Conservation (phyloP, 2,329 filamentous ascomycete species). For the Pseudogymnoascus sp. region DNA sequence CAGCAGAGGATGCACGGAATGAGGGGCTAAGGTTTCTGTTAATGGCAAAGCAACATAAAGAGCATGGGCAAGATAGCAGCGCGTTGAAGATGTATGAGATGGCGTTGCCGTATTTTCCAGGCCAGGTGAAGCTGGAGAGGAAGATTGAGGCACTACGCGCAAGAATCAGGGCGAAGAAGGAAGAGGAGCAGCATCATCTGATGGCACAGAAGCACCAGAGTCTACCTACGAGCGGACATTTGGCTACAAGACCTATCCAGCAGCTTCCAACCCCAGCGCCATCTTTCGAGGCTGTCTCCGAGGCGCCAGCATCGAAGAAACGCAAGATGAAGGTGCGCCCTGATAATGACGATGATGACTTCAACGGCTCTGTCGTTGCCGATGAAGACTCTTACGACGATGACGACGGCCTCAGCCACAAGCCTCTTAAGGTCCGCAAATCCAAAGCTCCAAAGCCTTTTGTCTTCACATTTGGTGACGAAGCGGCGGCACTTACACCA, state of each 20-base stretch:
- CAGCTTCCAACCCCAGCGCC: slow-evolving; percentile 19
- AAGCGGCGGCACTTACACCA: slow-evolving; percentile 29
- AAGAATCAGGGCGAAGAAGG: slow-evolving; percentile 39
- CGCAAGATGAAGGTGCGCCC: slow-evolving; percentile 21
- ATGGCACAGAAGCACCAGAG: slow-evolving; percentile 8
- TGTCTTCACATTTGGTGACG: slow-evolving; percentile 26
- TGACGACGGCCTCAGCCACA: slow-evolving; percentile 28
- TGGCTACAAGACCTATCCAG: slow-evolving; percentile 20
- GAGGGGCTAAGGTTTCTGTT: slow-evolving; percentile 80
- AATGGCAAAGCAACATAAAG: slow-evolving; percentile 88
- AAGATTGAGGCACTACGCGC: slow-evolving; percentile 60
- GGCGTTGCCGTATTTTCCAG: slow-evolving; percentile 77
- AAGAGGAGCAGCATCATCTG: slow-evolving; percentile 17
- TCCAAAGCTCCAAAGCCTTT: slow-evolving; percentile 26
- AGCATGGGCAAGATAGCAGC: slow-evolving; percentile 67
- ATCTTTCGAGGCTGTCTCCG: slow-evolving; percentile 20
- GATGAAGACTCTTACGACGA: slow-evolving; percentile 36
- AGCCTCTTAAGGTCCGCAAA: slow-evolving; percentile 25
- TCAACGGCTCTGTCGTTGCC: slow-evolving; percentile 25
- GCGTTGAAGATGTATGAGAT: slow-evolving; percentile 81
- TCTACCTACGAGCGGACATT: slow-evolving; percentile 13
- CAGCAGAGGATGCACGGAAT: slow-evolving; percentile 63
- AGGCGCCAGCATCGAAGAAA: slow-evolving; percentile 19
- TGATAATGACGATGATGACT: slow-evolving; percentile 29
- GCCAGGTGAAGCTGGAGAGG: slow-evolving; percentile 66